Evolutionary conservation across 495 filamentous ascomycete species (phyloP).

Genomic region (Penicillium salamii): DNA sequence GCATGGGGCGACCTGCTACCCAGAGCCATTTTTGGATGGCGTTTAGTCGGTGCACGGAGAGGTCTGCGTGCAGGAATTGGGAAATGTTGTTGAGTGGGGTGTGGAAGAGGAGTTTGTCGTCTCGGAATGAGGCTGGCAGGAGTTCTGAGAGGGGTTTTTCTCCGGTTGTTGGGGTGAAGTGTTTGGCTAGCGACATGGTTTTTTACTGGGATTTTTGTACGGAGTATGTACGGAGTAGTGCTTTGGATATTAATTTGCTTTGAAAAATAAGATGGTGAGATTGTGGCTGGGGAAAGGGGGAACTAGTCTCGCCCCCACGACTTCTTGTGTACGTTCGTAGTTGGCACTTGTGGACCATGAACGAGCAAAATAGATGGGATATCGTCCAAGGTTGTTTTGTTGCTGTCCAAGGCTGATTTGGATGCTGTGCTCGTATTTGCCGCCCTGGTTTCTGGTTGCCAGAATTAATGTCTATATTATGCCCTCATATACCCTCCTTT

Average conservation of each 20-base stretch:
- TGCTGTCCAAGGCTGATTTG: no score
- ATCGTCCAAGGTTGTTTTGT: no score
- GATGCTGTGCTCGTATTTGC: no score
- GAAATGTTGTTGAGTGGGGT: neutral
- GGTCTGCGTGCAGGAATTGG: neutral
- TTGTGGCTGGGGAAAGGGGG: neutral
- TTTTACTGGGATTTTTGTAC: neutral
- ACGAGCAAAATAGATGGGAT: no score
- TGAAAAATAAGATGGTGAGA: neutral
- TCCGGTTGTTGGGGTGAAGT: neutral
- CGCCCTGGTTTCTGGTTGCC: no score
- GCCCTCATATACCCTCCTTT: no score
- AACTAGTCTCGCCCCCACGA: no score
- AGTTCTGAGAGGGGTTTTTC: neutral
- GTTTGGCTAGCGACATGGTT: neutral
- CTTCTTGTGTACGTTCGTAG: no score
- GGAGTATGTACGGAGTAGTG: no score
- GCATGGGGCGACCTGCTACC: constrained; percentile 46
- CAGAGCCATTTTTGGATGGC: constrained; percentile 40
- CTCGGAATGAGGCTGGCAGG: constrained; percentile 1
- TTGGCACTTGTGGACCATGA: no score
- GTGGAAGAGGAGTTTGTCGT: neutral
- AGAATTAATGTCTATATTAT: no score
- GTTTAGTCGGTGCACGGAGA: constrained; percentile 23
- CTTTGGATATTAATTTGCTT: neutral